These are phyloP conservation scores for Podaxis mareebaensis DNA, from an alignment of 768 basidiomycete genomes.

Conservation along the genomic window DNA sequence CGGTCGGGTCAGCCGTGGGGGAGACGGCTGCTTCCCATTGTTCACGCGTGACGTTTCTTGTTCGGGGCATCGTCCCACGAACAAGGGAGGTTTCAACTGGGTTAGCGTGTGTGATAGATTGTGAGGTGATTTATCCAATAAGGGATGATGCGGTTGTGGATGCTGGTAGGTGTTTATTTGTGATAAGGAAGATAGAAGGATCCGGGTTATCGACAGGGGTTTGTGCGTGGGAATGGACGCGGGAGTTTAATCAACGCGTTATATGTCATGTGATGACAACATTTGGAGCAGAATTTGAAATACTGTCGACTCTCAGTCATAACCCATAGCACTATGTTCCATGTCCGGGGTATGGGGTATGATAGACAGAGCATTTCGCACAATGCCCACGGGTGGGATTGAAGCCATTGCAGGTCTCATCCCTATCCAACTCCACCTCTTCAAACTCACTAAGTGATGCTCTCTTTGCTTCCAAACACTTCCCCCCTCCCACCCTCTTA, in stretches of 20 bases:
- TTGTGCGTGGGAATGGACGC: conserved; percentile 9
- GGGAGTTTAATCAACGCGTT: conserved; percentile 13
- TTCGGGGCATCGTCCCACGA: conserved; percentile 26
- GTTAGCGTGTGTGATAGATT: neutral
- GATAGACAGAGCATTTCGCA: too few species aligned
- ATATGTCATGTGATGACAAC: neutral
- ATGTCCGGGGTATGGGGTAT: neutral
- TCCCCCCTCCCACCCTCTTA: too few species aligned
- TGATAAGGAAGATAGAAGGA: neutral
- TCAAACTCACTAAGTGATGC: too few species aligned
- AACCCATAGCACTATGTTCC: neutral
- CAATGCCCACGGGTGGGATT: too few species aligned
- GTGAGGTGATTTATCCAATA: neutral
- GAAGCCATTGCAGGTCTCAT: too few species aligned
- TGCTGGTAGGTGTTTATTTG: neutral
- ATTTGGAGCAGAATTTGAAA: neutral
- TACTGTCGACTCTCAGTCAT: neutral
- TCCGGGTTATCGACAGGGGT: neutral
- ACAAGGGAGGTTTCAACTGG: neutral
- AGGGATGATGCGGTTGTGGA: neutral
- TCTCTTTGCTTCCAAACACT: too few species aligned
- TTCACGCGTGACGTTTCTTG: conserved; percentile 28
- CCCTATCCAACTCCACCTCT: too few species aligned
- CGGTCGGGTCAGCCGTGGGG: conserved; percentile 14
- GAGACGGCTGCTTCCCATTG: conserved; percentile 28